phyloP scores from a whole-genome alignment of 2,329 filamentous ascomycete genomes.

The Fusarium udum region DNA sequence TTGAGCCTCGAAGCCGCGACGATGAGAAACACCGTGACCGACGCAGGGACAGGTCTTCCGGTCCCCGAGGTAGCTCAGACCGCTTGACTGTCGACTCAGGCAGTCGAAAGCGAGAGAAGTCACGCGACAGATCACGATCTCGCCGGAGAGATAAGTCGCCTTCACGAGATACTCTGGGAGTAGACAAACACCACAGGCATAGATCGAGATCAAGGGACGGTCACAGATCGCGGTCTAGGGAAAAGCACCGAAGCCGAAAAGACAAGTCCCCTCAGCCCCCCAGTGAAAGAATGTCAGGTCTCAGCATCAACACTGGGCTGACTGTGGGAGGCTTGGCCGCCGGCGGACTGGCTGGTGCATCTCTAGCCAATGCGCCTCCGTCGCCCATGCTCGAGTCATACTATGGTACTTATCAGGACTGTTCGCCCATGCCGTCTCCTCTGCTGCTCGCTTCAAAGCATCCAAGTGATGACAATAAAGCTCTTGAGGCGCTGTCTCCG shows the following conservation, averaged over 20 bases:
- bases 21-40: slow-evolving; percentile 49
- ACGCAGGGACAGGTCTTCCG: slow-evolving; percentile 43
- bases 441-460: slow-evolving; percentile 63
- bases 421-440: slow-evolving; percentile 93
- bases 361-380: slow-evolving; percentile 69
- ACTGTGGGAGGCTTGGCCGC: slow-evolving; percentile 42
- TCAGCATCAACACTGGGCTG: slow-evolving; percentile 57
- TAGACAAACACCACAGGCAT: slow-evolving; percentile 31
- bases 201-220: slow-evolving; percentile 27
- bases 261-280: slow-evolving; percentile 61
- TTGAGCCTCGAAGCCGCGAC: slow-evolving; percentile 51
- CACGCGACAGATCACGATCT: slow-evolving; percentile 36
- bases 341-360: slow-evolving; percentile 48
- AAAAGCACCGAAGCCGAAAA: slow-evolving; percentile 38
- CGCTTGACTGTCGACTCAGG: slow-evolving; percentile 34
- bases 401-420: slow-evolving; percentile 90
- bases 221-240: slow-evolving; percentile 27
- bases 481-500: slow-evolving; percentile 63
- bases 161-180: slow-evolving; percentile 4
- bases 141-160: slow-evolving; percentile 40
- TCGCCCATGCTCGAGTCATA: slow-evolving; percentile 93
- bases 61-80: slow-evolving; percentile 35
- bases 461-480: slow-evolving; percentile 59
- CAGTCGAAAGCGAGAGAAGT: slow-evolving; percentile 41
- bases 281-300: slow-evolving; percentile 60